Conservation (phyloP, 768 basidiomycete genomes). For the Lentinula guzmanii region DNA sequence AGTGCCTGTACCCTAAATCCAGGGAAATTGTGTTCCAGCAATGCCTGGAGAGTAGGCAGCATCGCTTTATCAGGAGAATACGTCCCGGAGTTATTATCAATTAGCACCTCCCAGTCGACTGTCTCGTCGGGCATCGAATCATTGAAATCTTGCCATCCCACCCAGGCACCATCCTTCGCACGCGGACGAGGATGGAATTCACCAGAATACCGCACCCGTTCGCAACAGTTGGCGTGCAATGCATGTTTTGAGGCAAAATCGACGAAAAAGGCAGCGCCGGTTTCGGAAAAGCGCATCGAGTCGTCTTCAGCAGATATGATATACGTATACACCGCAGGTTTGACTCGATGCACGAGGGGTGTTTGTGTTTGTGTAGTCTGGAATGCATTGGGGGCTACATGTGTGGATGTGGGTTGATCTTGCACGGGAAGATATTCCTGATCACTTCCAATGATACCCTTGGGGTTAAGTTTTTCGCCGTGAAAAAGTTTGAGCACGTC, state of each 20-base stretch:
- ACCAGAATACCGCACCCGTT: conserved; percentile 64
- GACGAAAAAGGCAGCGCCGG: conserved; percentile 82
- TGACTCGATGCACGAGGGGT: conserved; percentile 43
- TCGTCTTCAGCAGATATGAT: conserved; percentile 73
- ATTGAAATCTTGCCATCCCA: conserved; percentile 57
- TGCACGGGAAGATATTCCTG: neutral
- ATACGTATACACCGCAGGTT: conserved; percentile 84
- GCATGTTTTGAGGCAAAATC: conserved; percentile 87
- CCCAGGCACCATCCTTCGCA: conserved; percentile 14
- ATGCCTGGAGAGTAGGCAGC: conserved; percentile 52
- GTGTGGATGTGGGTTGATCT: neutral
- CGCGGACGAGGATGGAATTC: conserved; percentile 77
- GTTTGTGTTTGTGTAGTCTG: neutral
- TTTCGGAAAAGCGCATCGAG: conserved; percentile 79
- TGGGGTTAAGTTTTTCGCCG: neutral
- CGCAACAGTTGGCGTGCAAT: conserved; percentile 71
- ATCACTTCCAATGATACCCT: neutral
- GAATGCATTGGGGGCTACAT: too few species aligned
- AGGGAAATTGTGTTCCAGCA: conserved; percentile 71
- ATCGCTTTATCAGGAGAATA: conserved; percentile 68
- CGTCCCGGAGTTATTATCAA: conserved; percentile 85
- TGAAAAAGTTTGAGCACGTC: conserved; percentile 45
- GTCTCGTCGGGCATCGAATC: conserved; percentile 48
- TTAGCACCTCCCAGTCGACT: conserved; percentile 73
- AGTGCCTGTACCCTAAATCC: conserved; percentile 53